phyloP scores from a whole-genome alignment of 2,329 filamentous ascomycete species.

The Fusarium vanettenii region DNA sequence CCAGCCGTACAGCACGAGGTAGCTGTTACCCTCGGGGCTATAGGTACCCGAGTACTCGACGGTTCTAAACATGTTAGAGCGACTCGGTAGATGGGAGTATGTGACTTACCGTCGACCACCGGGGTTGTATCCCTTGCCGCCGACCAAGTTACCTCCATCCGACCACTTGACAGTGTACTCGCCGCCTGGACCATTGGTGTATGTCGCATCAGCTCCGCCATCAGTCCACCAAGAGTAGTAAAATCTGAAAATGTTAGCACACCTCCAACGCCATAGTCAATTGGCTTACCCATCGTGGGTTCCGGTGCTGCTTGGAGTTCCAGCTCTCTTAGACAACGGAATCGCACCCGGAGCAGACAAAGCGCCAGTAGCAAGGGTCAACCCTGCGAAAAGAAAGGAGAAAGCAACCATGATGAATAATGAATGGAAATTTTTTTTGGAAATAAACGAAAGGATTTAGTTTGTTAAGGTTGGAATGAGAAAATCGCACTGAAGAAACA shows the following conservation, averaged over 20 bases:
- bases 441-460: not conserved
- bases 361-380: conserved; percentile 37
- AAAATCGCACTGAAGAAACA: not conserved
- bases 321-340: conserved; percentile 31
- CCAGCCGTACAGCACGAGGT: conserved; percentile 55
- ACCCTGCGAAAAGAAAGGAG: conserved; percentile 40
- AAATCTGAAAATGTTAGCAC: conserved; percentile 40
- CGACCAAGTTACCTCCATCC: conserved; percentile 43
- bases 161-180: conserved; percentile 58
- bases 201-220: conserved; percentile 55
- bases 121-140: conserved; percentile 35
- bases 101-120: conserved; percentile 52
- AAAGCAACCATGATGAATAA: conserved; percentile 39
- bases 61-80: conserved; percentile 2
- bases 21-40: conserved; percentile 48
- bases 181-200: conserved; percentile 56
- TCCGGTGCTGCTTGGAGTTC: conserved; percentile 50
- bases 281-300: conserved; percentile 49
- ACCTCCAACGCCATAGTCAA: not conserved
- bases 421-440: not conserved
- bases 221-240: conserved; percentile 63
- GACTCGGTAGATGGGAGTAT: not conserved
- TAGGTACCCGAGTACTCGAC: conserved; percentile 45
- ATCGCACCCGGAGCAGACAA: conserved; percentile 41
- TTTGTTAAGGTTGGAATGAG: conserved; percentile 3